phyloP scores from a whole-genome alignment of 2,329 filamentous ascomycete genomes.

The Aspergillus sp. region DNA sequence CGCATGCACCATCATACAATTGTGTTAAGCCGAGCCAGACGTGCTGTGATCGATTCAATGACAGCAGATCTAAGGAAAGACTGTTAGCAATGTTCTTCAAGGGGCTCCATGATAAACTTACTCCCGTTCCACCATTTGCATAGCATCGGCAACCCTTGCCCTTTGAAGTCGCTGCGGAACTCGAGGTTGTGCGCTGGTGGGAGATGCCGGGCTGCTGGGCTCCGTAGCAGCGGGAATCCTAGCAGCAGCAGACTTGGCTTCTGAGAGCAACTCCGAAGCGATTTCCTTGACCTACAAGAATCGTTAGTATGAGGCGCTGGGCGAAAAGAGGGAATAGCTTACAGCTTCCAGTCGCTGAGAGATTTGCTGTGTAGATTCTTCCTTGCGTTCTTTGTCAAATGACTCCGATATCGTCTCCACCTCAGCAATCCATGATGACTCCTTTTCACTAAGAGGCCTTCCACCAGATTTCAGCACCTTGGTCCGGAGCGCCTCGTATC shows the following conservation, averaged over 20 bases:
- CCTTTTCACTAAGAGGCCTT: slow-evolving; percentile 47
- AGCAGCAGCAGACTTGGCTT: slow-evolving; percentile 35
- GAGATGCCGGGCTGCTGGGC: slow-evolving; percentile 30
- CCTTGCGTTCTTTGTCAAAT: slow-evolving; percentile 28
- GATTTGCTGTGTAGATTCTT: slow-evolving; percentile 27
- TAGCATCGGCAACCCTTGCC: slow-evolving; percentile 48
- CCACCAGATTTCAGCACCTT: slow-evolving; percentile 45
- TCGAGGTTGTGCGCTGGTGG: slow-evolving; percentile 29
- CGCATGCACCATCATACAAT: slow-evolving; percentile 24
- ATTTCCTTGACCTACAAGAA: slow-evolving; percentile 40
- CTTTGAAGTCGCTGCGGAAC: slow-evolving; percentile 46
- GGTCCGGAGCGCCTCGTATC: slow-evolving; percentile 46
- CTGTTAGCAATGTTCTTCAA: background rate
- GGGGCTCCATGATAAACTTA: slow-evolving; percentile 23
- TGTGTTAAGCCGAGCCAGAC: slow-evolving; percentile 41
- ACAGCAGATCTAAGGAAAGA: slow-evolving; percentile 37
- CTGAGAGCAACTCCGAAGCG: slow-evolving; percentile 36
- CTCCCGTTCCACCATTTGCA: slow-evolving; percentile 53
- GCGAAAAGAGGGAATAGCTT: slow-evolving; percentile 16
- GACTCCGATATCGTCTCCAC: slow-evolving; percentile 41
- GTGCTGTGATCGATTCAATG: slow-evolving; percentile 44
- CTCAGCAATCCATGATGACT: slow-evolving; percentile 47
- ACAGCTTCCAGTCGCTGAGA: slow-evolving; percentile 42
- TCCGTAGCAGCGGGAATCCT: slow-evolving; percentile 27
- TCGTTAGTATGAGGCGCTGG: slow-evolving; percentile 14